Base-by-base conservation (phyloP, 1,284 basidiomycete species). In the Omphalotus olearius region DNA sequence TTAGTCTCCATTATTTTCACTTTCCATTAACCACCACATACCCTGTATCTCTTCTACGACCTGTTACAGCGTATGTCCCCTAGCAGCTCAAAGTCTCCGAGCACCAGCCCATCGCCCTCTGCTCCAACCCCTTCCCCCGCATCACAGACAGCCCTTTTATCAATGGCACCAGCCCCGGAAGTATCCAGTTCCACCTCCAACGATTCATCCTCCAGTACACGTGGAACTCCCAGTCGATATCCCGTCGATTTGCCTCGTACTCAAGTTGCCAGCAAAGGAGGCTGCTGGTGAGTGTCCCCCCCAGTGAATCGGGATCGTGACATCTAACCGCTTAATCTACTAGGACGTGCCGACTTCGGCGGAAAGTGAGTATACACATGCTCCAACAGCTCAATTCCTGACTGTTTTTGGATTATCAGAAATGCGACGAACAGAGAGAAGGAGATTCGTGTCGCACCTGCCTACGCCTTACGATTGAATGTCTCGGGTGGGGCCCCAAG, bases 351-450 rank as follows among this genome's bases (percentile, higher is more conserved):
- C 81, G 88, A 33, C 68, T 91, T 38, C 80, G 88, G 58, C 74
- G 87, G 70, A 90, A 91, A 74, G 88, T 88, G 60, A 58, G 77
- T 67, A 56, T 44, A 45, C 14, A 47, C 10, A 13, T 16, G 17
- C 17, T 17, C 1, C 38, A 26, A 17, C 18, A 16, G n/a, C 2
- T 9, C 11, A 20, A 25, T 36, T 6, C 20, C 51, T 30, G 51
- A 39, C 60, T 44, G 55, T 56, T 4, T 25, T 14, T 25, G 4
- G 17, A 20, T 42, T 1, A 6, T 13, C 63, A 90, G 87, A 89
- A 89, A 85, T 91, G 88, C 66, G 88, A 91, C 66, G 88, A 90
- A 62, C 81, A 86, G 60, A 80, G 84, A 58, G 82, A 87, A 63
- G 82, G 79, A 56, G 79, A 85, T 64, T 84, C 87, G 2, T 91